Evolutionary conservation across 164 flowering plant genomes (phyloP).

Genomic region (Chloranthus sessilifolius): DNA sequence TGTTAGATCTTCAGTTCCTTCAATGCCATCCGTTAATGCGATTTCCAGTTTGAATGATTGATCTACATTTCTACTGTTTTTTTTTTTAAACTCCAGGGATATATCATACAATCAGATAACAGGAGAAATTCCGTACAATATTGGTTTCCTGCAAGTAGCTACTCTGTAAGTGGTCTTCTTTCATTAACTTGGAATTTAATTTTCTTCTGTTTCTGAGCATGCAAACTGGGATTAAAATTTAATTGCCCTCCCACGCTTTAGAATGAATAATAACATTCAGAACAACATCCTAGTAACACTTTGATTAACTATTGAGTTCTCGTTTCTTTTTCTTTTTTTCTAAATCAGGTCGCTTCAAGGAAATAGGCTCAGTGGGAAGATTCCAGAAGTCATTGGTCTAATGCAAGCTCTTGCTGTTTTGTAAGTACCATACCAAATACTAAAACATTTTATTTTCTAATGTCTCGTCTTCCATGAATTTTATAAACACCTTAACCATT

Average conservation of each 20-base stretch:
- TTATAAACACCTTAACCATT: background rate
- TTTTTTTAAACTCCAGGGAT: constrained; percentile 44
- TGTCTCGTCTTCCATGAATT: background rate
- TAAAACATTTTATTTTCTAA: background rate
- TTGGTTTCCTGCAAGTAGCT: constrained; percentile 95
- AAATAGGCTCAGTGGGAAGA: constrained; percentile 71
- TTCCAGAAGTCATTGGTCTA: constrained; percentile 92
- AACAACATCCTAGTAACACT: too few species aligned
- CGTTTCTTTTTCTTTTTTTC: too few species aligned
- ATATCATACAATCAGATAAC: constrained; percentile 85
- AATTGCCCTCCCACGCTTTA: too few species aligned
- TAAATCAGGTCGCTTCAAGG: constrained; percentile 80
- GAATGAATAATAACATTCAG: too few species aligned
- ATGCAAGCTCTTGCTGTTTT: constrained; percentile 97
- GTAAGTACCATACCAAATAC: constrained; percentile 35
- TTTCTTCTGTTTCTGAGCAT: background rate
- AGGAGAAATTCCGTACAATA: constrained; percentile 93
- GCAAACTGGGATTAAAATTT: too few species aligned
- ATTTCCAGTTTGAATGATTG: background rate
- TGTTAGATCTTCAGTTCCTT: background rate
- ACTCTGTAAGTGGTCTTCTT: constrained; percentile 54
- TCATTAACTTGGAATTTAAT: background rate
- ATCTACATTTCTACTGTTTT: background rate
- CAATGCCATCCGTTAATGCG: background rate
- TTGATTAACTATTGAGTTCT: too few species aligned